Percentiles rank a stretch among this genome's conserved stretches.
Evolutionary conservation across 805 yeast genomes (phyloP).

Genomic region (Saturnispora serradocipensis): DNA sequence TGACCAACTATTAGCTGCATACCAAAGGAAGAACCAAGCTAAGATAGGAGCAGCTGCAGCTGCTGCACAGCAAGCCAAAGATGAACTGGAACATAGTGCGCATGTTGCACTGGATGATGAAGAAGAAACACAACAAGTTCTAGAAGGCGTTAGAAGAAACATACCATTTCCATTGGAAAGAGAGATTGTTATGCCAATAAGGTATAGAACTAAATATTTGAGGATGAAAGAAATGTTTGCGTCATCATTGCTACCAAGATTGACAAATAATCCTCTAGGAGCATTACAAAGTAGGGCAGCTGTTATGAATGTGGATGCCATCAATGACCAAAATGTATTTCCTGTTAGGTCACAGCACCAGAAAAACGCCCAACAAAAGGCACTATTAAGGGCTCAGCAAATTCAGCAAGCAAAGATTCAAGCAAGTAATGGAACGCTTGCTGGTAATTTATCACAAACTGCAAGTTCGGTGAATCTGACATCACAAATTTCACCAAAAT

Average conservation of each 20-base stretch:
- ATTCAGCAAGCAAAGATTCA: constrained; percentile 6
- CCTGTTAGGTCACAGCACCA: constrained; percentile 43
- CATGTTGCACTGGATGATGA: constrained; percentile 63
- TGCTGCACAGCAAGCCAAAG: constrained; percentile 67
- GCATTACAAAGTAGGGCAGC: constrained; percentile 76
- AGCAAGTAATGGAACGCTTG: constrained; percentile 10
- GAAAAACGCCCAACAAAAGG: constrained; percentile 16
- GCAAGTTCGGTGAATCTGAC: constrained; percentile 6
- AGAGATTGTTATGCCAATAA: constrained; percentile 58
- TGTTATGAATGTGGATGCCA: constrained; percentile 60
- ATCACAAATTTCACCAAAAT: not conserved
- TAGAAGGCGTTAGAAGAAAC: constrained; percentile 79
- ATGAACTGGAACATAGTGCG: constrained; percentile 45
- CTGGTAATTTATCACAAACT: constrained; percentile 13
- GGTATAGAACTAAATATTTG: constrained; percentile 62
- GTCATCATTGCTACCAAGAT: constrained; percentile 63
- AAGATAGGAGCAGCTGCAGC: constrained; percentile 78
- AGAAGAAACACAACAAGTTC: constrained; percentile 85
- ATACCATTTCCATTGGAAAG: constrained; percentile 79
- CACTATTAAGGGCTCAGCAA: constrained; percentile 13
- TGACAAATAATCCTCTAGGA: constrained; percentile 52
- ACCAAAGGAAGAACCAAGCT: constrained; percentile 88
- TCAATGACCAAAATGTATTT: constrained; percentile 49
- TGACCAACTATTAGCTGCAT: constrained; percentile 77
- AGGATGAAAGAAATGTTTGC: constrained; percentile 94